Evolutionary conservation across 345 rosid genomes (phyloP).

Genomic region (Aquilaria yunnanensis): DNA sequence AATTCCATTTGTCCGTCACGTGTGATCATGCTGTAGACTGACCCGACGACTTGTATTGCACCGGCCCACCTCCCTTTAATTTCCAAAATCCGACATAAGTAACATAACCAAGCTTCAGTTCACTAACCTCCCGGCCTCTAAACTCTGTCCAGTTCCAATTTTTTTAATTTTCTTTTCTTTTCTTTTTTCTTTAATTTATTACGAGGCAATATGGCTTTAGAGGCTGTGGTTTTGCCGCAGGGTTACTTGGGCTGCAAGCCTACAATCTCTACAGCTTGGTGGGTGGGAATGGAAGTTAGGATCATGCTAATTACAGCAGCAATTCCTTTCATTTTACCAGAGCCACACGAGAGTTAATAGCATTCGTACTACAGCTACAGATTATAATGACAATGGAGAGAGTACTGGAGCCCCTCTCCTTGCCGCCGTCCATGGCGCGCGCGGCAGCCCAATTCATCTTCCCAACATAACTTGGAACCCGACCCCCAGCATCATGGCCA

Average conservation of each 20-base stretch:
- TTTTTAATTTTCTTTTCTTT: too few relatives aligned
- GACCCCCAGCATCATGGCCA: background rate
- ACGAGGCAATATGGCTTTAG: constrained; percentile 51
- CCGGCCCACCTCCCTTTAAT: too few relatives aligned
- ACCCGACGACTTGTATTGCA: too few relatives aligned
- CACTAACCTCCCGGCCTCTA: too few relatives aligned
- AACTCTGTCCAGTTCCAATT: too few relatives aligned
- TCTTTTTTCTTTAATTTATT: too few relatives aligned
- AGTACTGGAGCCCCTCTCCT: constrained; percentile 22
- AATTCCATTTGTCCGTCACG: too few relatives aligned
- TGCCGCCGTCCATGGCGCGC: constrained; percentile 6
- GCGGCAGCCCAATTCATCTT: constrained; percentile 15
- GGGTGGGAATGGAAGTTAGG: constrained; percentile 26
- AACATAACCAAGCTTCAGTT: too few relatives aligned
- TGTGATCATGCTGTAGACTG: too few relatives aligned
- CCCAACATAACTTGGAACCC: constrained; percentile 10
- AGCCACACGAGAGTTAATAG: constrained; percentile 17
- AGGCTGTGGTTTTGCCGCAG: constrained; percentile 54
- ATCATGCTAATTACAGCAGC: constrained; percentile 16
- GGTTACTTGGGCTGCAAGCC: constrained; percentile 33
- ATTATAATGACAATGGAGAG: constrained; percentile 17
- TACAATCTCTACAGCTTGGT: constrained; percentile 42
- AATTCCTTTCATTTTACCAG: constrained; percentile 28
- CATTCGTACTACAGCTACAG: constrained; percentile 11
- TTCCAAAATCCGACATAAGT: too few relatives aligned